Evolutionary conservation across 2,329 filamentous ascomycete species (phyloP).

Genomic region (Venturia effusa): DNA sequence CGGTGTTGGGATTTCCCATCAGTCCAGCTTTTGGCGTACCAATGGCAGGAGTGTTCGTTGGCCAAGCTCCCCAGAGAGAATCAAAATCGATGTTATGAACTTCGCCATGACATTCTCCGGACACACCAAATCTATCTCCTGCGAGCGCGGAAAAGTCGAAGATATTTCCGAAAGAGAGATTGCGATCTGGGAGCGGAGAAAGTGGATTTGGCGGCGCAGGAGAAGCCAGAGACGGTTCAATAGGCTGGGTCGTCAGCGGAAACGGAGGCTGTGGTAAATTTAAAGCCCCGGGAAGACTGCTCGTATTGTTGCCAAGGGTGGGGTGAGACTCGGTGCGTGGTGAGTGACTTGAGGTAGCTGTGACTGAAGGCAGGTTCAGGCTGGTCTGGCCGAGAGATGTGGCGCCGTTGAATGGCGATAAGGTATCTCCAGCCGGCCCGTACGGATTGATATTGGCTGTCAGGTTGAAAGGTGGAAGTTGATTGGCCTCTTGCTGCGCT

Average conservation of each 20-base stretch:
- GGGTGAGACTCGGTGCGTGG: not conserved
- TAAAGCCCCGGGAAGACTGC: not conserved
- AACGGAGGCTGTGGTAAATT: not conserved
- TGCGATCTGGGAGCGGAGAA: not conserved
- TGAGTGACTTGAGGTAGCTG: not conserved
- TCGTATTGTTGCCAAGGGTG: not conserved
- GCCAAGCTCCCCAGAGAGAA: conserved; percentile 30
- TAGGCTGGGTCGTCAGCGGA: not conserved
- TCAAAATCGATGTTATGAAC: conserved; percentile 33
- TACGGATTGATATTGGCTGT: conserved; percentile 7
- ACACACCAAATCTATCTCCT: conserved; percentile 15
- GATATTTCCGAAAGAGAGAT: conserved; percentile 16
- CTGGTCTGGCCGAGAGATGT: conserved; percentile 91
- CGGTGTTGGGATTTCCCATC: not conserved
- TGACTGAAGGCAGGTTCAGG: conserved; percentile 32
- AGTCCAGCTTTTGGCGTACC: not conserved
- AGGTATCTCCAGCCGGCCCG: not conserved
- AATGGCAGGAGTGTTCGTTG: conserved; percentile 1
- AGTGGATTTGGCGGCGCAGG: conserved; percentile 7
- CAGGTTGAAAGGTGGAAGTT: conserved; percentile 7
- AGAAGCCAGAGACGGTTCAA: conserved; percentile 5
- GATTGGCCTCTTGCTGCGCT: conserved; percentile 1
- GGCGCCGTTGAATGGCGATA: not conserved
- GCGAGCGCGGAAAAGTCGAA: conserved; percentile 28
- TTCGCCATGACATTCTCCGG: conserved; percentile 21